Base-by-base conservation (phyloP, 2,329 filamentous ascomycete genomes). In the Penicillium italicum region DNA sequence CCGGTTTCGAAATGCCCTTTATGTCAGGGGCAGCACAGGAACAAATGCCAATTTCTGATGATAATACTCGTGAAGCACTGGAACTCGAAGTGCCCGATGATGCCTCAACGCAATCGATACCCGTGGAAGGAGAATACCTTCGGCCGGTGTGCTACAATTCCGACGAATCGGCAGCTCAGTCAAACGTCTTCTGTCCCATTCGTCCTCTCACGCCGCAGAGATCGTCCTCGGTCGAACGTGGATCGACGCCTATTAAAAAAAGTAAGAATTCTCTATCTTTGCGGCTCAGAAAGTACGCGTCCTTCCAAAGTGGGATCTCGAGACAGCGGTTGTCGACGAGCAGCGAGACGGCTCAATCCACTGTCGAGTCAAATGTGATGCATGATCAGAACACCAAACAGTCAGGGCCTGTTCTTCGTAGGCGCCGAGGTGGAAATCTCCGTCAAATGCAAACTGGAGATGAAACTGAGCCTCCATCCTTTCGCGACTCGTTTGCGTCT, bases 341-440 rank as follows among this genome's bases (percentile, higher is more conserved):
- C 30, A 69, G 67, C 49, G 69, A 69, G 22, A 44, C 52, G 18
- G 58, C 48, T 14, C 48, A 55, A n/a, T 64, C 66, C 14, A 50
- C 45, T 28, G 50, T 54, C 5, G 63, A 61, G 24, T 60, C 54
- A 18, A 55, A 61, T 55, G 22, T 54, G 44, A 43, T 49, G 16
- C 50, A 64, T 53, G 59, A 68, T 41, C 55, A 56, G 36, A 18
- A 51, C 41, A 58, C 66, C 40, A 67, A 66, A 56, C 62, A 68
- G 28, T 63, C 62, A 14, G 70, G 68, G 7, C 82, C 86, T 42
- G 79, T 87, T 40, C 79, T 94, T 58, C 82, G 90, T 57, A 80
- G 90, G 67, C 81, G 86, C 14, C 90, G 89, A 7, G 90, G 89
- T 45, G 89, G 90, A 33, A 85, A 93, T 69, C 74, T 94, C 45